These are phyloP conservation scores for Scedosporium boydii DNA, from an alignment of 2,329 filamentous ascomycete genomes.

Conservation along the genomic window DNA sequence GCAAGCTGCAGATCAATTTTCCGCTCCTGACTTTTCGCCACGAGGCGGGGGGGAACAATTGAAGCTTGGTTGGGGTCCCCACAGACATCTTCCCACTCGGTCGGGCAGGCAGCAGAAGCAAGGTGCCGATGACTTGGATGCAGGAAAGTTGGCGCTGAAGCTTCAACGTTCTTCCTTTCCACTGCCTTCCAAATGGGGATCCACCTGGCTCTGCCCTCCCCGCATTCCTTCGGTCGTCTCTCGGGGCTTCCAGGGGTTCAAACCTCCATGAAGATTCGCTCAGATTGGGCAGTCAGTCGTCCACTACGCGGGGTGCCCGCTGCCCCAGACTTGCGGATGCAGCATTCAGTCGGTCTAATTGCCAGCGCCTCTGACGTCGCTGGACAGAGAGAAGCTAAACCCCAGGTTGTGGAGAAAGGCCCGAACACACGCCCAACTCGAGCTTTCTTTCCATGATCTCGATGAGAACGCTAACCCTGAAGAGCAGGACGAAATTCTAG, in stretches of 20 bases:
- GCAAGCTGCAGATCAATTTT: neutral
- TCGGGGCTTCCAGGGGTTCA: neutral
- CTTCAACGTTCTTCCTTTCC: neutral
- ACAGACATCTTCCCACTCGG: neutral
- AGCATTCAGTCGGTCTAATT: neutral
- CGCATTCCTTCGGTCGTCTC: neutral
- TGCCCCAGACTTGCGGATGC: neutral
- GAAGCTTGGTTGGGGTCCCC: neutral
- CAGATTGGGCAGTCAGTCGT: no score
- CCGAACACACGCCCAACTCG: neutral
- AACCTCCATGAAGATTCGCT: neutral
- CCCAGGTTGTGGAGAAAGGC: neutral
- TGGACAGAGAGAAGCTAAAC: neutral
- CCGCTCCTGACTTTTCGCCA: neutral
- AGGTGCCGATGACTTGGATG: neutral
- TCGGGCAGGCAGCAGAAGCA: neutral
- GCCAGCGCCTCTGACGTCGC: neutral
- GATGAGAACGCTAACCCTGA: neutral
- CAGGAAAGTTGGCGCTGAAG: neutral
- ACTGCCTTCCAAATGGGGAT: neutral
- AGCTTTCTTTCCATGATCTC: neutral
- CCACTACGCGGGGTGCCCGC: no score
- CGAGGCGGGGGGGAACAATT: neutral
- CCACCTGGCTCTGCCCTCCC: neutral
- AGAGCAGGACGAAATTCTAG: neutral